phyloP scores from a whole-genome alignment of 805 yeast species.

The Candida yuanshanica region DNA sequence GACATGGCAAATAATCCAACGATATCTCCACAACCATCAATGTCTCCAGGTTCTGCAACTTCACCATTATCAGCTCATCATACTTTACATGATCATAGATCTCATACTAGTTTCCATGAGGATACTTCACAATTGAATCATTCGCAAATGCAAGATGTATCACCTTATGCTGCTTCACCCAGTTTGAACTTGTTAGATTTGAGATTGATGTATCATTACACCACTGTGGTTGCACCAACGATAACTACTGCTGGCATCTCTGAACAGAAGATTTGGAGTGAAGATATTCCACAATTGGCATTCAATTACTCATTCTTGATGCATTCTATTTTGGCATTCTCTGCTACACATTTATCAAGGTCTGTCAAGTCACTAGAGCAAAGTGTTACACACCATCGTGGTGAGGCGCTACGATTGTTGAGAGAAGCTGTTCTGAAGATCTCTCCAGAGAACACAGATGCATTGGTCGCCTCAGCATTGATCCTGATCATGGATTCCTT shows the following conservation, averaged over 20 bases:
- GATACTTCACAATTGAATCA: slow-evolving; percentile 1
- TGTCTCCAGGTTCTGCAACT: slow-evolving; percentile 22
- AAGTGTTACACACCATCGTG: slow-evolving; percentile 79
- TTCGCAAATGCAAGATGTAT: neutral
- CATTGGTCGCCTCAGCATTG: slow-evolving; percentile 87
- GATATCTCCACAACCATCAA: slow-evolving; percentile 25
- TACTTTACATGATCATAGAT: slow-evolving; percentile 2
- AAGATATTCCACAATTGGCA: slow-evolving; percentile 83
- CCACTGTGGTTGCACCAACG: slow-evolving; percentile 77
- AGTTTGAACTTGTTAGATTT: slow-evolving; percentile 53
- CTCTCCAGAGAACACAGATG: slow-evolving; percentile 82
- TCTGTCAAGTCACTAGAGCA: slow-evolving; percentile 72
- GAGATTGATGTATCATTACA: slow-evolving; percentile 80
- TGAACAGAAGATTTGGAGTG: slow-evolving; percentile 79
- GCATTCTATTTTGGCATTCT: slow-evolving; percentile 87
- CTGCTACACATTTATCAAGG: slow-evolving; percentile 86
- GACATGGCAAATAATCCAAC: slow-evolving; percentile 25
- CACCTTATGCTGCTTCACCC: slow-evolving; percentile 34
- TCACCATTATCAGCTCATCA: slow-evolving; percentile 21
- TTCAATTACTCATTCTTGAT: slow-evolving; percentile 83
- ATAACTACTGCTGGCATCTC: slow-evolving; percentile 89
- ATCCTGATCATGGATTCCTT: slow-evolving; percentile 87
- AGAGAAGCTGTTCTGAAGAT: slow-evolving; percentile 85
- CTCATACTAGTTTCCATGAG: neutral
- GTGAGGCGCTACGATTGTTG: slow-evolving; percentile 75